phyloP scores from a whole-genome alignment of 306 rosid genomes.

The Vicia sativa region DNA sequence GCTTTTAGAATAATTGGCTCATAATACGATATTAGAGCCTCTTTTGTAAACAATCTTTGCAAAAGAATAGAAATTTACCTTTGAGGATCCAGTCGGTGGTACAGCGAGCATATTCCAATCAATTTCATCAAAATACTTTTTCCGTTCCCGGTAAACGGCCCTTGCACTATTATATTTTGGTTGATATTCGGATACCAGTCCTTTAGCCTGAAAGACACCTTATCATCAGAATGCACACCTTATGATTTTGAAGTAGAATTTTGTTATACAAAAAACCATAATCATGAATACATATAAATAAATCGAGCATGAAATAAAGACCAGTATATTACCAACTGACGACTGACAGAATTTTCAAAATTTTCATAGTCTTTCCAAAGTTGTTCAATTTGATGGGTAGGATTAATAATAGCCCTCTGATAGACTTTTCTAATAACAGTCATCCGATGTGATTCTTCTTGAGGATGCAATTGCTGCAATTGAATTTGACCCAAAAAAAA shows the following conservation, averaged over 20 bases:
- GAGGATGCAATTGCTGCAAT: constrained; percentile 63
- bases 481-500: constrained; percentile 17
- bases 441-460: constrained; percentile 90
- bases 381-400: constrained; percentile 92
- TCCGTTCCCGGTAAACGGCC: constrained; percentile 95
- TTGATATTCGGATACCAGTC: constrained; percentile 89
- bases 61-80: constrained; percentile 57
- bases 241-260: neutral
- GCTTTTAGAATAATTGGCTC: constrained; percentile 12
- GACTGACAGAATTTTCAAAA: constrained; percentile 94
- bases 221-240: constrained; percentile 34
- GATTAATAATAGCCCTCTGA: constrained; percentile 90
- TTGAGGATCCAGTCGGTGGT: constrained; percentile 87
- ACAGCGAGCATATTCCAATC: constrained; percentile 95
- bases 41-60: constrained; percentile 15
- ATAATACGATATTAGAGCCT: neutral
- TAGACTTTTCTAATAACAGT: constrained; percentile 76
- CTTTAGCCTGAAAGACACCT: constrained; percentile 79
- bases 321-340: constrained; percentile 75
- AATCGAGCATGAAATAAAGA: constrained; percentile 30
- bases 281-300: constrained; percentile 21
- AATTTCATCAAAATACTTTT: constrained; percentile 84
- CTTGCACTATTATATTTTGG: constrained; percentile 86
- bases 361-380: constrained; percentile 93
- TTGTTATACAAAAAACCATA: neutral